Conservation (phyloP, 495 filamentous ascomycete genomes). For the Penicillium canescens region DNA sequence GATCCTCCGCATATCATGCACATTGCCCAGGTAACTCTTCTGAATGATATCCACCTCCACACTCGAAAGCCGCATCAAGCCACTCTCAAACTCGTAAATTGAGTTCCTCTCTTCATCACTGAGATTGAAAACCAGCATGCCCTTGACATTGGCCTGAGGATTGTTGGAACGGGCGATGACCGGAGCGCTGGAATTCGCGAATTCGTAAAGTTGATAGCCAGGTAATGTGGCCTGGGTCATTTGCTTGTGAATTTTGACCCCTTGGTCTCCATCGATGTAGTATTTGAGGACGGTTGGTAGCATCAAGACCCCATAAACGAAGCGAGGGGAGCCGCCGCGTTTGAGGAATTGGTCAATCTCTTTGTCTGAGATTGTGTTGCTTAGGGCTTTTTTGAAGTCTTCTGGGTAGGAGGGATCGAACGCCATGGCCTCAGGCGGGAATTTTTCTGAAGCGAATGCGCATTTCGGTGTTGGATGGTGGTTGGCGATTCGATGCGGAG, state of each 20-base stretch:
- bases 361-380: slow-evolving; percentile 13
- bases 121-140: slow-evolving; percentile 31
- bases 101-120: slow-evolving; percentile 21
- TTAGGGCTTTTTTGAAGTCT: slow-evolving; percentile 18
- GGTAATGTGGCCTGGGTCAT: slow-evolving; percentile 28
- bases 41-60: slow-evolving; percentile 23
- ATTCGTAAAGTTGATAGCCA: slow-evolving; percentile 24
- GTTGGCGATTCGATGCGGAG: too few relatives aligned
- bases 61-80: slow-evolving; percentile 18
- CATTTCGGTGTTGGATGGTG: too few relatives aligned
- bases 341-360: slow-evolving; percentile 13
- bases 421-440: slow-evolving; percentile 9
- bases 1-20: slow-evolving; percentile 11
- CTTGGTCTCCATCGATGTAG: slow-evolving; percentile 16
- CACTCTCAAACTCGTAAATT: slow-evolving; percentile 26
- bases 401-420: slow-evolving; percentile 16
- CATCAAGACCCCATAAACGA: slow-evolving; percentile 30
- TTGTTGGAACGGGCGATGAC: slow-evolving; percentile 19
- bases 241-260: slow-evolving; percentile 8
- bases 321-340: slow-evolving; percentile 19
- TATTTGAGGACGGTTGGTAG: slow-evolving; percentile 32
- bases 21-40: slow-evolving; percentile 1
- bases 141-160: slow-evolving; percentile 20
- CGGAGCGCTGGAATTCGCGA: slow-evolving; percentile 13
- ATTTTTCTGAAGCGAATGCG: too few relatives aligned